These are phyloP conservation scores for Cladosporium sp. DNA, from an alignment of 2,329 filamentous ascomycete species.

Conservation along the genomic window DNA sequence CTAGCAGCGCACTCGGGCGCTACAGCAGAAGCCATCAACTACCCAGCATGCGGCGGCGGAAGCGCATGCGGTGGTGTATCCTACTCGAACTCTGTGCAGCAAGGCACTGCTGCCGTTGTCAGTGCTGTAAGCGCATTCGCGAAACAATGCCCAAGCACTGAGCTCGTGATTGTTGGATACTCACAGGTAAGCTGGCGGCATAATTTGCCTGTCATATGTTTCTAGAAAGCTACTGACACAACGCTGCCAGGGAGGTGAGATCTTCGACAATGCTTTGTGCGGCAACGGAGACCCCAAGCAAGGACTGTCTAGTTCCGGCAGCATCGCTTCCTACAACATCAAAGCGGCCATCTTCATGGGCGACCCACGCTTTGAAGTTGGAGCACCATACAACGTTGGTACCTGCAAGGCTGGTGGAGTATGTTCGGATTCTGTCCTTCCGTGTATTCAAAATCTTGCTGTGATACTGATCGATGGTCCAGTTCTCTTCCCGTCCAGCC, in stretches of 20 bases:
- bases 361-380: slow-evolving; percentile 58
- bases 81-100: slow-evolving; percentile 60
- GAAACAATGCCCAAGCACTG: slow-evolving; percentile 55
- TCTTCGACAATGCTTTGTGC: slow-evolving; percentile 63
- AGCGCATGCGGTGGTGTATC: slow-evolving; percentile 57
- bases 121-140: slow-evolving; percentile 59
- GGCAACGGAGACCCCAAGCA: slow-evolving; percentile 54
- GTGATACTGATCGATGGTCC: not conserved
- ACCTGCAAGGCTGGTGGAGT: slow-evolving; percentile 56
- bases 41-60: slow-evolving; percentile 63
- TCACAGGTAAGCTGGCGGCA: not conserved
- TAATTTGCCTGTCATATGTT: not conserved
- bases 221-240: not conserved
- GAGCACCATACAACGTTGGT: slow-evolving; percentile 61
- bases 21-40: slow-evolving; percentile 43
- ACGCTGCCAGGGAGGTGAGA: slow-evolving; percentile 59
- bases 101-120: slow-evolving; percentile 60
- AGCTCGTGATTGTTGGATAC: slow-evolving; percentile 64
- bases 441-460: not conserved
- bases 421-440: not conserved
- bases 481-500: slow-evolving; percentile 58
- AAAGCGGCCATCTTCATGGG: slow-evolving; percentile 68
- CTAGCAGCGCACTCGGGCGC: slow-evolving; percentile 40
- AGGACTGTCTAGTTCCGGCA: slow-evolving; percentile 49
- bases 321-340: slow-evolving; percentile 55